Evolutionary conservation across 2,329 filamentous ascomycete species (phyloP).

Genomic region (Cucurbitaria berberidis): DNA sequence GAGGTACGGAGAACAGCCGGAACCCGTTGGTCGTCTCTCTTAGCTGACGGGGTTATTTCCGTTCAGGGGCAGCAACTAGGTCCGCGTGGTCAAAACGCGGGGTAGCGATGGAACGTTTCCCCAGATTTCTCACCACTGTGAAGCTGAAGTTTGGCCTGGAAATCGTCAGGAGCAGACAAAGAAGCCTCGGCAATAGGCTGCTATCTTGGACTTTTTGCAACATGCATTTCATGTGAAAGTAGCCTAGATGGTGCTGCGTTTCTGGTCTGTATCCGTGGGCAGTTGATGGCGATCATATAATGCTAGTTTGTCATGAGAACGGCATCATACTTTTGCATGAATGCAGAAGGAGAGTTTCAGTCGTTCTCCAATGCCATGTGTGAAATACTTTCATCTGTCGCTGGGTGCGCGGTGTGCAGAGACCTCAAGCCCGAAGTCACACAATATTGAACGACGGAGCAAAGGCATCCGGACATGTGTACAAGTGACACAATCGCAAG

Average conservation of each 20-base stretch:
- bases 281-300: background rate
- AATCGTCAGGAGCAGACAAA: background rate
- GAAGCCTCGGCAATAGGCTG: constrained; percentile 2
- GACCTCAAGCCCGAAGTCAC: too few species aligned
- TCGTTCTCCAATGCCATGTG: background rate
- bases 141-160: background rate
- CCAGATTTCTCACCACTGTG: constrained; percentile 2
- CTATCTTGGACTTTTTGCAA: background rate
- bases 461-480: too few species aligned
- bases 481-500: too few species aligned
- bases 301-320: background rate
- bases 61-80: constrained; percentile 8
- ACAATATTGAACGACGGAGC: too few species aligned
- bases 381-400: background rate
- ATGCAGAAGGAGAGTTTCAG: background rate
- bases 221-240: background rate
- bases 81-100: constrained; percentile 18
- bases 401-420: background rate
- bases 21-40: constrained; percentile 11
- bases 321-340: background rate
- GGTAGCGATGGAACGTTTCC: constrained; percentile 12
- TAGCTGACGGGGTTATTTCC: constrained; percentile 15
- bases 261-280: background rate
- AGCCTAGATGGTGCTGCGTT: background rate
- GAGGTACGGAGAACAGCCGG: constrained; percentile 10